Evolutionary conservation across 352 stramenopile species (phyloP).

Genomic region (Pythium sukuiense): DNA sequence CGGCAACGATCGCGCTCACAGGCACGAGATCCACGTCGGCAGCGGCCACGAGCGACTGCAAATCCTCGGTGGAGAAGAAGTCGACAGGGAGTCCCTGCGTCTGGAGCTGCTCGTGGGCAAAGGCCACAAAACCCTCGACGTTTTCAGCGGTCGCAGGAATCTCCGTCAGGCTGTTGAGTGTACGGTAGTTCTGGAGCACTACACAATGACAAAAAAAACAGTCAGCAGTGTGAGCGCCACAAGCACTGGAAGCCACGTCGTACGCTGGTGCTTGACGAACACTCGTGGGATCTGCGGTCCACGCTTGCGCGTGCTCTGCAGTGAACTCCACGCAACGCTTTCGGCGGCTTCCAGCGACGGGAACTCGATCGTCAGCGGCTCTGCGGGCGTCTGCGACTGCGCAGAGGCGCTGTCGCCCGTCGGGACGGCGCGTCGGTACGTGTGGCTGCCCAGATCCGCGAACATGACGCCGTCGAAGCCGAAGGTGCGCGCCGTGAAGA

Average conservation of each 20-base stretch:
- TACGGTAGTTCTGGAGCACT: constrained; percentile 72
- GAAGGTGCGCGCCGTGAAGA: constrained; percentile 77
- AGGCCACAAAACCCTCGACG: constrained; percentile 52
- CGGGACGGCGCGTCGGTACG: constrained; percentile 50
- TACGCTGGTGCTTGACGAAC: constrained; percentile 82
- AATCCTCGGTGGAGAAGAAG: constrained; percentile 55
- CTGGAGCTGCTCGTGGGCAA: constrained; percentile 49
- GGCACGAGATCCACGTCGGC: constrained; percentile 77
- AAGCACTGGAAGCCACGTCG: constrained; percentile 6
- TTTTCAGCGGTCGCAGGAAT: constrained; percentile 22
- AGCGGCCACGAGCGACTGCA: constrained; percentile 49
- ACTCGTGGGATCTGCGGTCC: constrained; percentile 69
- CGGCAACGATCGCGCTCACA: constrained; percentile 95
- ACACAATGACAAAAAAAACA: neutral
- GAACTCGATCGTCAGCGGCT: constrained; percentile 49
- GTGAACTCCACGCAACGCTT: constrained; percentile 51
- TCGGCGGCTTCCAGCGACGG: constrained; percentile 53
- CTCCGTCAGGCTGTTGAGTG: constrained; percentile 18
- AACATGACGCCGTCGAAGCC: constrained; percentile 83
- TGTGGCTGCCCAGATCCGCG: constrained; percentile 67
- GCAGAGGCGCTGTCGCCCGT: constrained; percentile 17
- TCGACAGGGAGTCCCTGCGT: constrained; percentile 58
- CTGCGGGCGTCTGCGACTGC: constrained; percentile 24
- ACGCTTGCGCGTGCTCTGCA: constrained; percentile 70
- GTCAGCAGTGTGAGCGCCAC: neutral